Conservation (phyloP, 345 rosid genomes). For the Corymbia maculata region DNA sequence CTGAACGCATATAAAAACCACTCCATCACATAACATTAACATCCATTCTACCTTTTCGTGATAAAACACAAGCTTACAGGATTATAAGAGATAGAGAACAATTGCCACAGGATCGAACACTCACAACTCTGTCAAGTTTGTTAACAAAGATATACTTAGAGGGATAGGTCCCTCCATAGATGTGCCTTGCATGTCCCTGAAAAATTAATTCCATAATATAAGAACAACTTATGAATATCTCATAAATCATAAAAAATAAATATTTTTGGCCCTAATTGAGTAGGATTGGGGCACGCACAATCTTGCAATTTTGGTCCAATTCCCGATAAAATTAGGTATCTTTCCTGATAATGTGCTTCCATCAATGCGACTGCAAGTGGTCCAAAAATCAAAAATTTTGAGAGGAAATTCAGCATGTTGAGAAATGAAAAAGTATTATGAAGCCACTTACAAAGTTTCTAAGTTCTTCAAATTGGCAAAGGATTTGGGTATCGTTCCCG, state of each 20-base stretch:
- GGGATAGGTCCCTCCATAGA: conserved; percentile 63
- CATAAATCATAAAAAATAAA: not conserved
- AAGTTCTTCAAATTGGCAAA: conserved; percentile 52
- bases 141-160: conserved; percentile 16
- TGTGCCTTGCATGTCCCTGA: conserved; percentile 76
- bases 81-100: not conserved
- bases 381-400: not conserved
- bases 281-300: conserved; percentile 38
- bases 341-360: conserved; percentile 63
- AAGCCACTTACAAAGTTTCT: conserved; percentile 60
- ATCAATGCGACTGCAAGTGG: conserved; percentile 59
- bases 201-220: not conserved
- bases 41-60: not conserved
- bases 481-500: conserved; percentile 58
- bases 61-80: not conserved
- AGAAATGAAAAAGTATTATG: not conserved
- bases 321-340: conserved; percentile 74
- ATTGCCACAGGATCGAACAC: not conserved
- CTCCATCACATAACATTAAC: not conserved
- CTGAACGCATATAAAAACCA: conserved; percentile 10
- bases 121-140: conserved; percentile 43
- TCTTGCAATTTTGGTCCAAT: conserved; percentile 48
- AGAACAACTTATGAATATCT: not conserved
- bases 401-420: not conserved
- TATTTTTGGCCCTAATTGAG: not conserved